Evolutionary conservation across 2,329 filamentous ascomycete species (phyloP).

Genomic region (Exophiala sideris): DNA sequence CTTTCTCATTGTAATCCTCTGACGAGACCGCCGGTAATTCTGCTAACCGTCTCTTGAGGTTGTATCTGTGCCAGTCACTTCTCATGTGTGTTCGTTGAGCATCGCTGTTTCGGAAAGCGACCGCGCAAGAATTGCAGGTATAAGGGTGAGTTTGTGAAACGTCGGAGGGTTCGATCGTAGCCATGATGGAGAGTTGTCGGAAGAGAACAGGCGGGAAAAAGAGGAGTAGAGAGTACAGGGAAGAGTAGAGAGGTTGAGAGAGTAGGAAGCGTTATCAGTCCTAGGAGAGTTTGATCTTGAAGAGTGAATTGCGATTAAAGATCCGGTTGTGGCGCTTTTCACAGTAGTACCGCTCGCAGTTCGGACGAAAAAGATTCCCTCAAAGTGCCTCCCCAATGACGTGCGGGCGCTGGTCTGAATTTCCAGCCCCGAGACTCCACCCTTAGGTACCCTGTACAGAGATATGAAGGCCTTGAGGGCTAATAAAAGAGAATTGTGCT

Average conservation of each 20-base stretch:
- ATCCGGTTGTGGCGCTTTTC: too few species aligned
- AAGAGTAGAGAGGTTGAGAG: background rate
- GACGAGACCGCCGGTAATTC: slow-evolving; percentile 86
- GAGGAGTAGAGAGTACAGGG: background rate
- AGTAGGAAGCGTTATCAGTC: too few species aligned
- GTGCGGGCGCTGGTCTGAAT: too few species aligned
- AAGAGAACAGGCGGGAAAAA: background rate
- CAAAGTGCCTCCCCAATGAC: too few species aligned
- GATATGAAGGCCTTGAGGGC: too few species aligned
- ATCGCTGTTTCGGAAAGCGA: slow-evolving; percentile 91
- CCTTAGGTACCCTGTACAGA: too few species aligned
- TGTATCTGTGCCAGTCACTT: slow-evolving; percentile 97
- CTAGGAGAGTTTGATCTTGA: too few species aligned
- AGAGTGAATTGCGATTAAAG: too few species aligned
- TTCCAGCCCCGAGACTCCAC: too few species aligned
- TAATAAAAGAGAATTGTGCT: too few species aligned
- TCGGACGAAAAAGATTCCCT: too few species aligned
- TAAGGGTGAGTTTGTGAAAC: slow-evolving; percentile 58
- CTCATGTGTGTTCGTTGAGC: slow-evolving; percentile 95
- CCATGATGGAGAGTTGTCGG: slow-evolving; percentile 12
- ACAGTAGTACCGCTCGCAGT: too few species aligned
- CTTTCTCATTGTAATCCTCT: slow-evolving; percentile 92
- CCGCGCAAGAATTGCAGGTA: slow-evolving; percentile 97
- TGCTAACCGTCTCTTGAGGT: slow-evolving; percentile 90
- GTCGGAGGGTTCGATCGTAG: slow-evolving; percentile 16